Evolutionary conservation across 352 stramenopile species (phyloP).

Genomic region (Globisporangium parvum): DNA sequence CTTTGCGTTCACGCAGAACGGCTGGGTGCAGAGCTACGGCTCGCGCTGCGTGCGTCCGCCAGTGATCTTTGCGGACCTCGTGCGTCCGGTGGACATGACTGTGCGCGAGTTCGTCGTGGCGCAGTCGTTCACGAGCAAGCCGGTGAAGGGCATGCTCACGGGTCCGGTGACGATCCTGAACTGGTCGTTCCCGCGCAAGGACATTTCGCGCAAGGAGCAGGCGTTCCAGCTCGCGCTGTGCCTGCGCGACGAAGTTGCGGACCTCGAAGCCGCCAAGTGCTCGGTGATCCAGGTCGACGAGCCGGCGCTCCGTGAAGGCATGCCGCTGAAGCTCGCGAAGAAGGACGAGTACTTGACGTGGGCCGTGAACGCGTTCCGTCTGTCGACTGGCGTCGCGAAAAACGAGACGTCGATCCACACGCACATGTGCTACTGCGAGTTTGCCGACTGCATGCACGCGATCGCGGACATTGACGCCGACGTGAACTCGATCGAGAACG

Average conservation of each 20-base stretch:
- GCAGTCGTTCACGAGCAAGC: slow-evolving; percentile 86
- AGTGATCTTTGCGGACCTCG: slow-evolving; percentile 89
- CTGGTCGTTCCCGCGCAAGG: slow-evolving; percentile 91
- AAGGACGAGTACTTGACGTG: slow-evolving; percentile 81
- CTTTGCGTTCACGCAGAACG: slow-evolving; percentile 90
- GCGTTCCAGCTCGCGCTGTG: slow-evolving; percentile 89
- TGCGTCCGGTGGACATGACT: slow-evolving; percentile 84
- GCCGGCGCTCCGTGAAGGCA: slow-evolving; percentile 88
- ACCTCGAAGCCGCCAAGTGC: slow-evolving; percentile 88
- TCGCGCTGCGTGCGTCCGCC: slow-evolving; percentile 89
- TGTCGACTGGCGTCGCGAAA: slow-evolving; percentile 81
- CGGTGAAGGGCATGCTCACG: slow-evolving; percentile 93
- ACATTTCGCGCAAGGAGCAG: slow-evolving; percentile 86
- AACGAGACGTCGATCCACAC: slow-evolving; percentile 92
- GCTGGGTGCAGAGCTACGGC: slow-evolving; percentile 93
- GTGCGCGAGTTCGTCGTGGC: slow-evolving; percentile 88
- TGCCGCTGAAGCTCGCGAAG: slow-evolving; percentile 83
- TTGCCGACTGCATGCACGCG: slow-evolving; percentile 90
- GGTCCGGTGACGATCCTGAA: slow-evolving; percentile 93
- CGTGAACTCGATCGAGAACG: slow-evolving; percentile 95
- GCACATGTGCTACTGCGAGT: slow-evolving; percentile 97
- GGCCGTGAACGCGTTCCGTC: slow-evolving; percentile 82
- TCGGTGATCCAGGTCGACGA: slow-evolving; percentile 91
- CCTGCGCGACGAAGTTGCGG: slow-evolving; percentile 87
- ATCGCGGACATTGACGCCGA: slow-evolving; percentile 91